Base-by-base conservation (phyloP, 2,329 filamentous ascomycete genomes). In the Amesomyces nigricolor region DNA sequence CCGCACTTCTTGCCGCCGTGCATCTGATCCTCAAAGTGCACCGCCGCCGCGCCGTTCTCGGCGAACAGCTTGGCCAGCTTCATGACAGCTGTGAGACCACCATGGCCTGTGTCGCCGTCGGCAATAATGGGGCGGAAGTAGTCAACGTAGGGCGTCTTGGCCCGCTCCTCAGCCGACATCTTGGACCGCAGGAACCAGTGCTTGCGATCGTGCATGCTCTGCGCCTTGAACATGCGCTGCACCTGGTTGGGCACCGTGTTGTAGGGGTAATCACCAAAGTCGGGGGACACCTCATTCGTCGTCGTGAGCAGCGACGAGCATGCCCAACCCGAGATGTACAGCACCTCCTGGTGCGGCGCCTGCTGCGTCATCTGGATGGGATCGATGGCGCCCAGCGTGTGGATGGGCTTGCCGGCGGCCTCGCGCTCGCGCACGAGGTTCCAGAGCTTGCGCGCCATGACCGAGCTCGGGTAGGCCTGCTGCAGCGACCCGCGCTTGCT, bases 311-410 rank as follows among this genome's bases (percentile, higher is more conserved):
- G 83, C 0, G 91, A 92, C 0, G 92, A 97, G 74, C 94, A 97
- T 5, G 94, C 94, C 94, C 94, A 99, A 59, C 94, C 94, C 0
- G 91, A 96, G 60, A 99, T 79, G 73, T 99, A 99, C 45, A 99
- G 80, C 16, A 96, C 88, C 71, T 99, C 92, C 70, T 97, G 94
- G 73, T 97, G 89, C 5, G 89, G 83, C 14, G 94, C 94, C 76
- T 97, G 94, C 72, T 99, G 94, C 47, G 94, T 96, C 94, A 99
- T 97, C 75, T 99, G 94, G 10, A 97, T 85, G n/a, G 94, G 94
- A 68, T 99, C 94, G 72, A 99, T 95, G 58, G 91, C 94, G 64
- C 94, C 94, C 88, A 99, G 91, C 14, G 94, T 97, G 71, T 97
- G 92, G 58, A 97, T 88, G 17, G 94, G 94, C 70, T 95, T 81